Evolutionary conservation across 768 basidiomycete genomes (phyloP).

Genomic region (Rhizopogon vesiculosus): DNA sequence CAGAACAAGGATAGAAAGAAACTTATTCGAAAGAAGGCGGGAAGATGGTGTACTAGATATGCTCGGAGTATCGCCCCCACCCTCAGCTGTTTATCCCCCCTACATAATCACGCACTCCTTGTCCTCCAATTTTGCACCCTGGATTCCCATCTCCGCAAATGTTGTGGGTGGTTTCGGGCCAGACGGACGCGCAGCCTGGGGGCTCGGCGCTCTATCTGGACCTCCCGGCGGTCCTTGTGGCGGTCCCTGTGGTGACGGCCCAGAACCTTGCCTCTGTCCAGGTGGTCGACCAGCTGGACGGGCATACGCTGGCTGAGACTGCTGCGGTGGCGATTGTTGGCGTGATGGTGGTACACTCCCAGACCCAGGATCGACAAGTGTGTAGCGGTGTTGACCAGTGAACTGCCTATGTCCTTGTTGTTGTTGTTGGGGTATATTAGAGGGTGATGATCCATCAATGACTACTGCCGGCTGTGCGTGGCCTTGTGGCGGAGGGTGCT

Average conservation of each 20-base stretch:
- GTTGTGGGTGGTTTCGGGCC: conserved; percentile 53
- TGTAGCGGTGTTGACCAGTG: conserved; percentile 40
- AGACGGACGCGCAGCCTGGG: conserved; percentile 2
- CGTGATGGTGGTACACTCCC: conserved; percentile 12
- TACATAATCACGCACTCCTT: conserved; percentile 89
- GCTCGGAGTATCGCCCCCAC: background rate
- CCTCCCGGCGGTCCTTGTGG: conserved; percentile 5
- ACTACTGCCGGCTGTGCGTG: conserved; percentile 7
- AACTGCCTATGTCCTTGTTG: conserved; percentile 20
- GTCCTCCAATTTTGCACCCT: conserved; percentile 69
- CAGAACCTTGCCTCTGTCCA: conserved; percentile 18
- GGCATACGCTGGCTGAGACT: conserved; percentile 12
- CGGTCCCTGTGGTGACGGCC: conserved; percentile 8
- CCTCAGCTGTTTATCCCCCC: background rate
- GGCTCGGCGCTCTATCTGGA: background rate
- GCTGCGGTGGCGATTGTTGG: conserved; percentile 12
- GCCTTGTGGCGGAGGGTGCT: conserved; percentile 7
- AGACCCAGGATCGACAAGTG: conserved; percentile 38
- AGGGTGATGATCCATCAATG: conserved; percentile 4
- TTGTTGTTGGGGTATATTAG: conserved; percentile 2
- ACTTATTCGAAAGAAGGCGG: background rate
- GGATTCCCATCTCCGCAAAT: conserved; percentile 93
- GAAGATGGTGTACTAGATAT: background rate
- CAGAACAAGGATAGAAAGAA: background rate
- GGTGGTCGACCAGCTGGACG: conserved; percentile 27